Percentiles rank a stretch among this genome's conserved stretches.
Conservation (phyloP, 805 yeast genomes). For the Allodekkera sacchari region DNA sequence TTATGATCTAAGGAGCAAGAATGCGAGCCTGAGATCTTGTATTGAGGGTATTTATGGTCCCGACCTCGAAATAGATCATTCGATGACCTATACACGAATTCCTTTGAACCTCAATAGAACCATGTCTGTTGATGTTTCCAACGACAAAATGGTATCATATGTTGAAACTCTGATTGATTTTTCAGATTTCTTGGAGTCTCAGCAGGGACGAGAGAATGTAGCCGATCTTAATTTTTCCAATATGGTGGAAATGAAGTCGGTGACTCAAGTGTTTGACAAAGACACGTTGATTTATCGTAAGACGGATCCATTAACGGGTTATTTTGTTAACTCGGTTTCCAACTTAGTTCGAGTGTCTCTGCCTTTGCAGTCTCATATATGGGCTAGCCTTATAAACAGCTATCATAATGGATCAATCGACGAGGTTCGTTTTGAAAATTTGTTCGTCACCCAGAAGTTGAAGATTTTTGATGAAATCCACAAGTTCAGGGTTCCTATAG, state of each 20-base stretch:
- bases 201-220: too few species aligned
- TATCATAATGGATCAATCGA: slow-evolving; percentile 23
- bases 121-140: slow-evolving; percentile 16
- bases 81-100: slow-evolving; percentile 19
- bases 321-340: slow-evolving; percentile 12
- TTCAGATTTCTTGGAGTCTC: slow-evolving; percentile 10
- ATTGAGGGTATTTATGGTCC: slow-evolving; percentile 16
- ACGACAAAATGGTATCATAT: slow-evolving; percentile 21
- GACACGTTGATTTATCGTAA: slow-evolving; percentile 14
- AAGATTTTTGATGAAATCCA: slow-evolving; percentile 19
- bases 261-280: slow-evolving; percentile 17
- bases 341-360: slow-evolving; percentile 17
- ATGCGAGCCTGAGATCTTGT: slow-evolving; percentile 11
- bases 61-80: slow-evolving; percentile 12
- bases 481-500: slow-evolving; percentile 9
- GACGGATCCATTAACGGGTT: slow-evolving; percentile 25
- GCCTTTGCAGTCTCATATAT: slow-evolving; percentile 24
- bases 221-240: slow-evolving; percentile 16
- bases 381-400: slow-evolving; percentile 24
- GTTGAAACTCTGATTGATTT: slow-evolving; percentile 18
- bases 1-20: slow-evolving; percentile 11
- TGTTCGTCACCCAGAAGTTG: slow-evolving; percentile 22
- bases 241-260: slow-evolving; percentile 21
- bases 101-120: slow-evolving; percentile 14
- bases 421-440: slow-evolving; percentile 12